Evolutionary conservation across 495 filamentous ascomycete genomes (phyloP).

Genomic region (Penicillium longicatenatum): DNA sequence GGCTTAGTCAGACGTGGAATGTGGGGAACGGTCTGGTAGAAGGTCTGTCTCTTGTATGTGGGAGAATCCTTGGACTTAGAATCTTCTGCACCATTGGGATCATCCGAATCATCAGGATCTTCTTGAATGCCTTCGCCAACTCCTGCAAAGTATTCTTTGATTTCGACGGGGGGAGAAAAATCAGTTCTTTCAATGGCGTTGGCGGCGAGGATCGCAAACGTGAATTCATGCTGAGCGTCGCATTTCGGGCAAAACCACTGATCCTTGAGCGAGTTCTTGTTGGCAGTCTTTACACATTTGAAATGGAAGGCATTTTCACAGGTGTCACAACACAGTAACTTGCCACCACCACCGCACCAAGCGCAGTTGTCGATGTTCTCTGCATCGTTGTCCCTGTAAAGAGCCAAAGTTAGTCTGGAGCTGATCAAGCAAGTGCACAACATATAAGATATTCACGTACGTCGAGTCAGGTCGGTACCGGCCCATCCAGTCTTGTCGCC

Average conservation of each 20-base stretch:
- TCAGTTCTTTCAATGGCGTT: constrained; percentile 66
- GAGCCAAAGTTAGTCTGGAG: constrained; percentile 15
- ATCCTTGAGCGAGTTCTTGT: constrained; percentile 57
- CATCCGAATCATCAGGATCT: constrained; percentile 5
- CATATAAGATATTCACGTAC: constrained; percentile 18
- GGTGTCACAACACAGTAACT: constrained; percentile 88
- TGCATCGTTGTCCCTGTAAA: constrained; percentile 47
- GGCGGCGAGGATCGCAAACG: constrained; percentile 57
- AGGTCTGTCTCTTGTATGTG: constrained; percentile 12
- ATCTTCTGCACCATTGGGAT: too few species aligned
- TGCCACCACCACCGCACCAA: constrained; percentile 78
- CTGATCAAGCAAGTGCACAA: constrained; percentile 1
- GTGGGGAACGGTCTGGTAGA: constrained; percentile 30
- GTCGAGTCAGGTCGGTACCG: constrained; percentile 24
- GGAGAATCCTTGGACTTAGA: background rate
- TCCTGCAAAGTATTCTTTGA: constrained; percentile 59
- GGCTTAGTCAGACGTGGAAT: constrained; percentile 34
- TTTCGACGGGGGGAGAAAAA: constrained; percentile 68
- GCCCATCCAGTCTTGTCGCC: background rate
- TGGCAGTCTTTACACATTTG: constrained; percentile 77
- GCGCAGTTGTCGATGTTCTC: constrained; percentile 90
- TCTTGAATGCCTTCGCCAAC: constrained; percentile 15
- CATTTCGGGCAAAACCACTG: constrained; percentile 88
- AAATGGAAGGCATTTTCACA: constrained; percentile 88
- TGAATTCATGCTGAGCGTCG: constrained; percentile 57